Evolutionary conservation across 2,329 filamentous ascomycete species (phyloP).

Genomic region (Pleoardoris graminearum): DNA sequence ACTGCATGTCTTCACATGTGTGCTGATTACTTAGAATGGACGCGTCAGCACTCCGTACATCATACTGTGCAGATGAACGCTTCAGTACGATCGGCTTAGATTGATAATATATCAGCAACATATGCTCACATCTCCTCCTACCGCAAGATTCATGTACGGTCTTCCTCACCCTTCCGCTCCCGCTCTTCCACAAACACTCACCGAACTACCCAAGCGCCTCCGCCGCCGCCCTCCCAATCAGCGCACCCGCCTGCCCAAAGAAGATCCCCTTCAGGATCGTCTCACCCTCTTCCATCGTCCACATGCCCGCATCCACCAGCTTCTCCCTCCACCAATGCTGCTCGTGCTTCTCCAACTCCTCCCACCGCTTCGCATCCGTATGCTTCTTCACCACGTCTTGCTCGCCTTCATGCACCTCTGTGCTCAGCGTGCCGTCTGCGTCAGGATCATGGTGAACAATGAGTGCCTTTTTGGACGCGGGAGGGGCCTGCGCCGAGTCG

Average conservation of each 20-base stretch:
- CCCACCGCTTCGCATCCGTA: slow-evolving; percentile 65
- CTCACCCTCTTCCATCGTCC: slow-evolving; percentile 79
- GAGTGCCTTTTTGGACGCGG: slow-evolving; percentile 43
- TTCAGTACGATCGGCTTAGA: too few species aligned
- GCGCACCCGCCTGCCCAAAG: slow-evolving; percentile 72
- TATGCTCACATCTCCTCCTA: too few species aligned
- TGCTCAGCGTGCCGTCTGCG: slow-evolving; percentile 43
- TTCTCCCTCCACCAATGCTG: slow-evolving; percentile 69
- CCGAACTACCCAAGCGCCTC: slow-evolving; percentile 30
- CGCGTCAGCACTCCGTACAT: too few species aligned
- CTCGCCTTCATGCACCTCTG: slow-evolving; percentile 45
- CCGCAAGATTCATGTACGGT: background rate
- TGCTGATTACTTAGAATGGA: too few species aligned
- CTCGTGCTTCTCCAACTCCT: slow-evolving; percentile 67
- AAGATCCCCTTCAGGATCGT: slow-evolving; percentile 74
- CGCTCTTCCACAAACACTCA: too few species aligned
- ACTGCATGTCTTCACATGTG: too few species aligned
- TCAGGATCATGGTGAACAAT: slow-evolving; percentile 47
- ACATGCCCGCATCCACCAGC: slow-evolving; percentile 72
- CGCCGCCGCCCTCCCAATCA: slow-evolving; percentile 48
- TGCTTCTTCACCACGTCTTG: slow-evolving; percentile 45
- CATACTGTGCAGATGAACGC: too few species aligned
- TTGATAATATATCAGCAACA: too few species aligned
- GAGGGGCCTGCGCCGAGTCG: background rate
- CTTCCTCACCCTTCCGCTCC: background rate